These are phyloP conservation scores for Amanita muscaria DNA, from an alignment of 768 basidiomycete genomes.

Conservation along the genomic window DNA sequence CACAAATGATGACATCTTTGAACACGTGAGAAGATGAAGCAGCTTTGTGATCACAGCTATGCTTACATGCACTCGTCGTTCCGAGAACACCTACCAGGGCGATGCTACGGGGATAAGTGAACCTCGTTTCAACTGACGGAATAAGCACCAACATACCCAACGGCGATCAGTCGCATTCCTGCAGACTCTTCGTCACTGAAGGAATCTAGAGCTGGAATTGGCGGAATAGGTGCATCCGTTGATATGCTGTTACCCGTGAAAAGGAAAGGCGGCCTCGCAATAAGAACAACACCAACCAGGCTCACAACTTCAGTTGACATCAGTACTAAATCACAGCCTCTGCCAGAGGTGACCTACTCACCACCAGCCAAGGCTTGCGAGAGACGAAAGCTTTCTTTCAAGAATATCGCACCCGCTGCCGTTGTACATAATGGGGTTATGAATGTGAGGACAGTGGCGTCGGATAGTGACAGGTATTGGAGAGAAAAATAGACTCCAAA, in stretches of 20 bases:
- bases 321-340: neutral
- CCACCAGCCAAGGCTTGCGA: slow-evolving; percentile 46
- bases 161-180: slow-evolving; percentile 44
- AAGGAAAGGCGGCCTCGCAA: slow-evolving; percentile 68
- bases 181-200: slow-evolving; percentile 20
- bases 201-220: slow-evolving; percentile 7
- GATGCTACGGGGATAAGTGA: slow-evolving; percentile 31
- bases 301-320: slow-evolving; percentile 48
- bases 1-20: slow-evolving; percentile 39
- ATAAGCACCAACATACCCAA: slow-evolving; percentile 34
- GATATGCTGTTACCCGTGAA: slow-evolving; percentile 38
- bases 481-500: slow-evolving; percentile 62
- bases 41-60: neutral
- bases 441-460: slow-evolving; percentile 72
- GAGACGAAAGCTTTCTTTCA: slow-evolving; percentile 50
- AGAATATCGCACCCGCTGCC: slow-evolving; percentile 30
- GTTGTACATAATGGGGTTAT: slow-evolving; percentile 59
- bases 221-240: slow-evolving; percentile 4
- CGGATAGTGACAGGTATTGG: slow-evolving; percentile 68
- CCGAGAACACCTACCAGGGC: slow-evolving; percentile 58
- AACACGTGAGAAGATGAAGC: neutral
- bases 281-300: slow-evolving; percentile 69
- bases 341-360: slow-evolving; percentile 8
- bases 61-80: slow-evolving; percentile 59
- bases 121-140: neutral